Evolutionary conservation across 169 alveolate genomes (phyloP), one percentile per base, ranked within the genome.

Genomic region (Pseudocohnilembus persalinus): DNA sequence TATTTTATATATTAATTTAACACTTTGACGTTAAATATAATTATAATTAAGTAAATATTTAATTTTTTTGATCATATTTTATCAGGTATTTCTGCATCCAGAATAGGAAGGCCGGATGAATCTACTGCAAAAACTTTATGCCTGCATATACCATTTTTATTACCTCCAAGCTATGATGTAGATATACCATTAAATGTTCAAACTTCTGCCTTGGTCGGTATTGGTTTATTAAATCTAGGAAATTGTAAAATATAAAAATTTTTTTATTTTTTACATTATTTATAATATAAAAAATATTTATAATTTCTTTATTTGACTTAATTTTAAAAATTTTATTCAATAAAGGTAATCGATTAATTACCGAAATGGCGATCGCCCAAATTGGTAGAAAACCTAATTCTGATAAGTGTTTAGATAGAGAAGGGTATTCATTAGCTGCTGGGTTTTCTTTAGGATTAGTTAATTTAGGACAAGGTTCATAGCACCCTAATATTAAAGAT

Each of bases 391-490:
- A 93, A 80, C 97, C 97, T 65, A 84, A 92, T 26, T 88, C 92
- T 76, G 93, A 90, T 74, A 94, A 94, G 76, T 89, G 88, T 11
- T 85, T 89, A 29, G 97, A 94, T 63, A 82, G 97, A 89, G 97
- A 94, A 88, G 96, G 97, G 25, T 91, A 94, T 85, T 91, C 96
- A 77, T 88, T 96, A 34, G 93, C 97, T 6, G 94, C 96, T 29
- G 98, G 98, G 35, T 76, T 93, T 33, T 96, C 97, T 49, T 86
- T 96, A 30, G 98, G 98, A 24, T 77, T 96, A 65, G 95, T 96
- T 29, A 96, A 96, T 88, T 88, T 96, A 81, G 97, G 96, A 0
- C 87, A 90, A 49, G 98, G 97, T 32, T 81, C 88, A 73, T 31
- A 87, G 33, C 93, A 91, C 81, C 88, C 94, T 32, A 96, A 95